Conservation (phyloP, 352 stramenopile species). For the Pythium volutum region DNA sequence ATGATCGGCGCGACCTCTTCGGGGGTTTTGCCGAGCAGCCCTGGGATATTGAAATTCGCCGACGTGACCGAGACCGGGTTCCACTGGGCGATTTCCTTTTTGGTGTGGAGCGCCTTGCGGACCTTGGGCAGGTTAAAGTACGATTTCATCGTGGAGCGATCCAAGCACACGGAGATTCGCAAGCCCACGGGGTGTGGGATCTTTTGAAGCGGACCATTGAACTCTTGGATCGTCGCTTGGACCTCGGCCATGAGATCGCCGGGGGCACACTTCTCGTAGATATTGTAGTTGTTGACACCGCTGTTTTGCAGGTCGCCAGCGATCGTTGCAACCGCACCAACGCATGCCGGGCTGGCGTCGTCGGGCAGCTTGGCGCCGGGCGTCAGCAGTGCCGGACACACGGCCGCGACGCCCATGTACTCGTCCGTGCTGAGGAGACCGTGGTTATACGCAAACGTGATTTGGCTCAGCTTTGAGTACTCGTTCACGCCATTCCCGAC, state of each 20-base stretch:
- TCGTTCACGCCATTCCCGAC: constrained; percentile 65
- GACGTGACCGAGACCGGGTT: constrained; percentile 37
- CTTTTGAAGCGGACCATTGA: constrained; percentile 17
- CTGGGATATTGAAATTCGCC: neutral
- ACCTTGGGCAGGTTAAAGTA: constrained; percentile 61
- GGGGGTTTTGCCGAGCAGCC: constrained; percentile 11
- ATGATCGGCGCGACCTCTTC: constrained; percentile 13
- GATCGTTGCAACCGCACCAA: neutral
- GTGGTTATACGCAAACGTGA: constrained; percentile 52
- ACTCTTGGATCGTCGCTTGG: constrained; percentile 16
- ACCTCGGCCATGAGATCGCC: constrained; percentile 12
- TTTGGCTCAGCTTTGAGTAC: constrained; percentile 24
- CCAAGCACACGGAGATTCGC: constrained; percentile 28
- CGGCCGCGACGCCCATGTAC: constrained; percentile 31
- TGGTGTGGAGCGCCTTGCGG: constrained; percentile 54
- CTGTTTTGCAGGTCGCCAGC: neutral
- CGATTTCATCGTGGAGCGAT: constrained; percentile 11
- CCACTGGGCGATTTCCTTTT: constrained; percentile 33
- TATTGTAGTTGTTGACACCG: constrained; percentile 31
- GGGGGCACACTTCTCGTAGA: constrained; percentile 20
- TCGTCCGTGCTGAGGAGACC: constrained; percentile 39
- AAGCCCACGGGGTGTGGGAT: constrained; percentile 30
- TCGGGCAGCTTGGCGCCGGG: neutral
- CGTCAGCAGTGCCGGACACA: constrained; percentile 25
- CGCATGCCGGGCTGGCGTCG: constrained; percentile 5